Evolutionary conservation across 2,329 filamentous ascomycete species (phyloP).

Genomic region (Dothideomycetidae sp.): DNA sequence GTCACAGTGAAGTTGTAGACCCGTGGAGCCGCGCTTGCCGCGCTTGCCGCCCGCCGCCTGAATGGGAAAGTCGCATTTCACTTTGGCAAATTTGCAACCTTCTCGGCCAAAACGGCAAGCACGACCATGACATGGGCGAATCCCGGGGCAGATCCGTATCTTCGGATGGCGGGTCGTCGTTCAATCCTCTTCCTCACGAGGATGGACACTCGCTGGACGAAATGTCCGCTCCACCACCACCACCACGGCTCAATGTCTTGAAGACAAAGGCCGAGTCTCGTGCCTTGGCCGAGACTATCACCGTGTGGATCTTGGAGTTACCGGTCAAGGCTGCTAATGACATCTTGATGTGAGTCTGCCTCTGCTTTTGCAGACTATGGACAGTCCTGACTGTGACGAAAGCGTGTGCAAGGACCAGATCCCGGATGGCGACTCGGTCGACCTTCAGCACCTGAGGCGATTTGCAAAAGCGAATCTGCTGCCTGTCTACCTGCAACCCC

Average conservation of each 20-base stretch:
- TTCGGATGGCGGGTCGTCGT: constrained; percentile 8
- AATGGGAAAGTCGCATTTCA: background rate
- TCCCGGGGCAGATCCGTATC: constrained; percentile 9
- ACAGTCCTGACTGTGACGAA: constrained; percentile 14
- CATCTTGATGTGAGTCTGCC: constrained; percentile 49
- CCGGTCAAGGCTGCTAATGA: constrained; percentile 58
- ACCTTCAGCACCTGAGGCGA: constrained; percentile 50
- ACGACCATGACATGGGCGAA: constrained; percentile 8
- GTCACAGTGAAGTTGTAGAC: no score
- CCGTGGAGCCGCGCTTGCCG: constrained; percentile 6
- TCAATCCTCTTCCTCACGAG: background rate
- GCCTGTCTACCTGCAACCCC: constrained; percentile 14
- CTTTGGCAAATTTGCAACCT: no score
- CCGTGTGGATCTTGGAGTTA: constrained; percentile 57
- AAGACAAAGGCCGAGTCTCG: constrained; percentile 38
- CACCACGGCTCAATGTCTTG: constrained; percentile 18
- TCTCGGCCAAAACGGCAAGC: constrained; percentile 2
- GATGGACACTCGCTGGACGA: constrained; percentile 5
- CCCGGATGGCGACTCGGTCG: constrained; percentile 28
- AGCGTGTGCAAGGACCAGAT: constrained; percentile 33
- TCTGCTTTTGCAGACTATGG: constrained; percentile 10
- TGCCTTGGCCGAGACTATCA: constrained; percentile 36
- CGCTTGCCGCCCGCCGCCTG: constrained; percentile 3
- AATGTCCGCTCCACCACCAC: constrained; percentile 9
- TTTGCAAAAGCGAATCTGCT: constrained; percentile 47